Evolutionary conservation across 768 basidiomycete species (phyloP), one percentile per base, ranked within the genome.

Genomic region (Infundibulicybe gibba): DNA sequence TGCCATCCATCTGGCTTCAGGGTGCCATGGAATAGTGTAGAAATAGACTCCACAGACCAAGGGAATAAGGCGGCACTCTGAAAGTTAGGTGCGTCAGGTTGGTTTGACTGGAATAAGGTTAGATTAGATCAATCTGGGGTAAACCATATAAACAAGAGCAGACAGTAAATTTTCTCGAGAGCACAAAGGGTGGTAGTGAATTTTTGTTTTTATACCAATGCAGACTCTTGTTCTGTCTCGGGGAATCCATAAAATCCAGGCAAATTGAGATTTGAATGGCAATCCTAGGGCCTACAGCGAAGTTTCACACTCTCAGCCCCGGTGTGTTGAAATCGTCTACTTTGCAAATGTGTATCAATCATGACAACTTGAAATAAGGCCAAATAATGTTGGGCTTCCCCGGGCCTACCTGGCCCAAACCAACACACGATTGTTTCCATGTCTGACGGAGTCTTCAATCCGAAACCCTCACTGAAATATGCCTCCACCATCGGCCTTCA

Each of bases 401-500:
- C 25, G 25, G 25, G 8, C 25, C 25, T 4, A 25, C 8, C 47
- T 56, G 55, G 55, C 61, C 60, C 55, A 58, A 55, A 57, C 55
- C 55, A 60, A 53, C 58, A 59, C n/a, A 50, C 56, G 46, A 54
- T 46, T 48, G 49, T 54, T 50, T 59, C 50, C 62, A 69, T 69
- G 68, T 63, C 69, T 56, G 58, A 54, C 35, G 44, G 53, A 37
- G 40, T 54, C 41, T 74, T 68, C 53, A 69, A 79, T 39, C 72
- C 77, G 31, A 85, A 80, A 54, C 67, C 79, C 14, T 61, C 81
- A 5, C 57, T 86, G 15, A 61, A 74, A 47, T 77, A 80, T 55
- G 81, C 84, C 20, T 70, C 81, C 5, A 68, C 66, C 2, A 66
- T 77, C 30, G 84, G 79, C 41, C 67, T 85, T n/a, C 84, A 87